Evolutionary conservation across 441 rosid genomes (phyloP).

Genomic region (Erodium moschatum): DNA sequence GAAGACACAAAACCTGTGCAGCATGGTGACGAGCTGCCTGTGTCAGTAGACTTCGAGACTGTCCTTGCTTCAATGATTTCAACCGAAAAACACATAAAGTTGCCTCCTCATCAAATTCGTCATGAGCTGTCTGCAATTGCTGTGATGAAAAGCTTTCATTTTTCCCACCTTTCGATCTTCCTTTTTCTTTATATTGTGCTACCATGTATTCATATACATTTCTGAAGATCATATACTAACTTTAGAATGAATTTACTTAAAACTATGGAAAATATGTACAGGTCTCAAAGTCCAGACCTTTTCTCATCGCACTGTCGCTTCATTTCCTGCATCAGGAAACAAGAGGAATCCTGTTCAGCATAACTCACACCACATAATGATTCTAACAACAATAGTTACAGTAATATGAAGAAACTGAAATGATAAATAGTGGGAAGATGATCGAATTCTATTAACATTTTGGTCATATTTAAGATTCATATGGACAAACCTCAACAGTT

Average conservation of each 20-base stretch:
- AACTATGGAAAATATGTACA: constrained; percentile 18
- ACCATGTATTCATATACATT: constrained; percentile 63
- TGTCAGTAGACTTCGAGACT: constrained; percentile 80
- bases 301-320: constrained; percentile 94
- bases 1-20: constrained; percentile 61
- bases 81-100: constrained; percentile 72
- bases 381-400: background rate
- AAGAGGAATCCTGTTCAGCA: constrained; percentile 21
- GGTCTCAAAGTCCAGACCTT: constrained; percentile 41
- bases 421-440: background rate
- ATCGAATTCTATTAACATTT: background rate
- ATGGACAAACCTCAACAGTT: constrained; percentile 75
- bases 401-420: background rate
- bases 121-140: constrained; percentile 63
- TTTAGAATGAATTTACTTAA: constrained; percentile 24
- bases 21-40: constrained; percentile 95
- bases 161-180: constrained; percentile 65
- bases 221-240: constrained; percentile 42
- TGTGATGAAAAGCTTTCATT: constrained; percentile 45
- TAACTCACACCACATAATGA: constrained; percentile 9
- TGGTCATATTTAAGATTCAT: constrained; percentile 9
- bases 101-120: constrained; percentile 75
- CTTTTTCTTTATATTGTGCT: constrained; percentile 72
- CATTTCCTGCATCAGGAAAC: constrained; percentile 68
- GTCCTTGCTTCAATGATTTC: constrained; percentile 91